Conservation (phyloP, 768 basidiomycete genomes). For the Leucocoprinus sp. region DNA sequence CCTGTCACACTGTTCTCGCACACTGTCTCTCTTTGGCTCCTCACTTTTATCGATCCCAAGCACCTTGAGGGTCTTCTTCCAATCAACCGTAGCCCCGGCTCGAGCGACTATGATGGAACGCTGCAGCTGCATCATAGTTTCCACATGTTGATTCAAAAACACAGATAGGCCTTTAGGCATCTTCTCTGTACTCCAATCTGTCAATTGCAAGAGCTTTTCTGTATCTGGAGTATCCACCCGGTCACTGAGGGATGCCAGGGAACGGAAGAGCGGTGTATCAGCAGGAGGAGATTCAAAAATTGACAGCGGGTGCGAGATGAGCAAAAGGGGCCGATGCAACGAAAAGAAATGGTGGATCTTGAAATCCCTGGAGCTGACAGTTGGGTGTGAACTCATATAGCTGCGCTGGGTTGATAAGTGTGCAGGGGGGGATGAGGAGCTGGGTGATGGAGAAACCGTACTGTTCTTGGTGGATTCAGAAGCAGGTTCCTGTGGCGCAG, state of each 20-base stretch:
- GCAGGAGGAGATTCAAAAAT: constrained; percentile 33
- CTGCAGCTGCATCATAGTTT: constrained; percentile 73
- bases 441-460: not conserved
- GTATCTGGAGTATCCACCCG: constrained; percentile 11
- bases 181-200: constrained; percentile 16
- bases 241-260: constrained; percentile 1
- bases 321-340: constrained; percentile 68
- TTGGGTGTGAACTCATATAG: constrained; percentile 35
- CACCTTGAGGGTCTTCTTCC: constrained; percentile 59
- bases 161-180: constrained; percentile 32
- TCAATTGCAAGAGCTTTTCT: constrained; percentile 14
- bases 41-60: constrained; percentile 52
- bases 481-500: constrained; percentile 3
- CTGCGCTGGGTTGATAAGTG: constrained; percentile 13
- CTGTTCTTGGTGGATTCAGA: constrained; percentile 12
- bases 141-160: constrained; percentile 66
- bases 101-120: constrained; percentile 62
- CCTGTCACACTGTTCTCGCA: constrained; percentile 46
- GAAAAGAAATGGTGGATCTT: constrained; percentile 83
- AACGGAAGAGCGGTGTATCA: constrained; percentile 17
- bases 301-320: constrained; percentile 53
- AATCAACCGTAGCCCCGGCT: constrained; percentile 52
- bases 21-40: constrained; percentile 41
- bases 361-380: constrained; percentile 58
- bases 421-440: constrained; percentile 5